phyloP scores from a whole-genome alignment of 176 grass and related monocot species.

The Coix lacrymajobi region DNA sequence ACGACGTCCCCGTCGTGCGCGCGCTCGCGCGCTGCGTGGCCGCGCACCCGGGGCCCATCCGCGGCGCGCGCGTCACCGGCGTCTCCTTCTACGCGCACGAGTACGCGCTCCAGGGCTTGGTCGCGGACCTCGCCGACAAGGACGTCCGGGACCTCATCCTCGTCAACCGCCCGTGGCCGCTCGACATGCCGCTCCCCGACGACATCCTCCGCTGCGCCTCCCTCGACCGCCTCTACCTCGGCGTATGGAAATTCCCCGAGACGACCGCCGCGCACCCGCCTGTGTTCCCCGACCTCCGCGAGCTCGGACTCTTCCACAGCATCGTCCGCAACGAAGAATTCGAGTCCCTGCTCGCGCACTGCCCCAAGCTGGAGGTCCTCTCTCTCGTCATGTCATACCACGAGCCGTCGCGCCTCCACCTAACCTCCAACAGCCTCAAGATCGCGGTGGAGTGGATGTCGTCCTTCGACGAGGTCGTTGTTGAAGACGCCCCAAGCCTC shows the following conservation, averaged over 20 bases:
- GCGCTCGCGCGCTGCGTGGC: slow-evolving; percentile 11
- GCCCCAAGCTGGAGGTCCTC: slow-evolving; percentile 26
- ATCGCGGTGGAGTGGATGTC: slow-evolving; percentile 5
- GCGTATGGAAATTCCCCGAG: slow-evolving; percentile 21
- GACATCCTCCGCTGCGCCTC: slow-evolving; percentile 16
- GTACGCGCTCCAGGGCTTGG: slow-evolving; percentile 7
- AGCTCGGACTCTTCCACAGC: slow-evolving; percentile 26
- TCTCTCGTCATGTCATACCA: not conserved
- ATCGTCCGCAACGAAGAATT: not conserved
- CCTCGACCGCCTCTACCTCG: slow-evolving; percentile 29
- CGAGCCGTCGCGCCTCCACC: not conserved
- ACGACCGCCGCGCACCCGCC: not conserved
- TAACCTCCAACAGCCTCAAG: slow-evolving; percentile 10
- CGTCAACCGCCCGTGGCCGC: slow-evolving; percentile 33
- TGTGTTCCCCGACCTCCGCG: slow-evolving; percentile 4
- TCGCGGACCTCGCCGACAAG: slow-evolving; percentile 26
- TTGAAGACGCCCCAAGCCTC: slow-evolving; percentile 30
- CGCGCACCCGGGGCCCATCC: slow-evolving; percentile 32
- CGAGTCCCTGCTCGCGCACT: slow-evolving; percentile 6
- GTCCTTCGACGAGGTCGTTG: not conserved
- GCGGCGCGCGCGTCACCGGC: slow-evolving; percentile 14
- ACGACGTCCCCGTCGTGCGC: not conserved
- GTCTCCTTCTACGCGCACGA: slow-evolving; percentile 16
- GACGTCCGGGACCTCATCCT: slow-evolving; percentile 29
- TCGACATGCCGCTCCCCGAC: slow-evolving; percentile 34